Evolutionary conservation across 2,329 filamentous ascomycete species (phyloP), one percentile per base, ranked within the genome.

Genomic region (Aureobasidium namibiae): DNA sequence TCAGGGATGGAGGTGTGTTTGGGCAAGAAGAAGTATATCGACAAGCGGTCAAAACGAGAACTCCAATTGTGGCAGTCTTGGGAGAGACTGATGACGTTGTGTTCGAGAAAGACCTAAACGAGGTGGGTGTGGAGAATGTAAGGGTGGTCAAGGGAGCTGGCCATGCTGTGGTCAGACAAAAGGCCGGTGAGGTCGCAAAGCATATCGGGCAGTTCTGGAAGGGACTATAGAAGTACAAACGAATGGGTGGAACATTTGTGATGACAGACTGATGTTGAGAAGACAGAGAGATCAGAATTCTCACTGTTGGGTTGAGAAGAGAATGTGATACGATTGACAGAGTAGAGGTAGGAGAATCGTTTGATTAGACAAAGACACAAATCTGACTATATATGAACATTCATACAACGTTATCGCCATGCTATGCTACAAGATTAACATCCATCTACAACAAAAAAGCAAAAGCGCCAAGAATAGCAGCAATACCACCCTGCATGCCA

Each of bases 1-100:
- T 80, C 6, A 70, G 78, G 42, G 75, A 82, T 48, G 79, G 74
- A 0, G 74, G 74, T 0, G 70, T 76, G 1, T 63, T 75, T 56
- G 77, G 76, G 65, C 63, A 66, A 18, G 69, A 76, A 54, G 67
- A 61, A 11, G 61, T 61, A 10, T 77, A 74, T 63, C 45, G 36
- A 0, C 39, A 64, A 50, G 70, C 70, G 29, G 68, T 62, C 1
- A 49, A 39, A 14, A 67, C 57, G 24, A 66, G 65, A 1, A 65
- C 53, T 0, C 46, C 48, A 21, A 23, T 26, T 1, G 5, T 52
- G 0, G 56, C 54, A 0, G 56, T 63, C 4, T 21, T 63, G 3
- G 61, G 61, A 10, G 59, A 53, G 16, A 24, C 23, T 2, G 61
- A 61, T 33, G 56, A 63, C 18, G 29, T 63, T 53, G 73, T 69